Percentiles rank a stretch among this genome's conserved stretches.
Conservation (phyloP, 2,329 filamentous ascomycete species). For the Phialophora tarda region DNA sequence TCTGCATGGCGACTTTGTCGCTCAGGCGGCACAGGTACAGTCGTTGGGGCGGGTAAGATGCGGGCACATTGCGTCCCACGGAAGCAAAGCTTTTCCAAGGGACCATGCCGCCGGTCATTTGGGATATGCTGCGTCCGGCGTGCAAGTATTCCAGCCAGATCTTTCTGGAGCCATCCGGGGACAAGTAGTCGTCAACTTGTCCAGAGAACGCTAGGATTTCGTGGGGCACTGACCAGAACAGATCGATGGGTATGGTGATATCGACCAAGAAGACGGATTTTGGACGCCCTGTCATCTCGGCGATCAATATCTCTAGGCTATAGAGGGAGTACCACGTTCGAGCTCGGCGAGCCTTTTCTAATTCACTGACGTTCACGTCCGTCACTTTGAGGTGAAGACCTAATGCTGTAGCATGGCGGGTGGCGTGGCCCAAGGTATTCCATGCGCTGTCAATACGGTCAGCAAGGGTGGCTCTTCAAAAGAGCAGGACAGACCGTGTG, state of each 20-base stretch:
- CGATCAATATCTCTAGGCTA: slow-evolving; percentile 39
- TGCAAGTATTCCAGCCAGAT: slow-evolving; percentile 30
- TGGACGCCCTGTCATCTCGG: slow-evolving; percentile 40
- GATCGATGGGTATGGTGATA: background rate
- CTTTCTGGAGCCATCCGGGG: slow-evolving; percentile 8
- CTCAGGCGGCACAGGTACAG: slow-evolving; percentile 31
- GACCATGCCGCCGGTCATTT: slow-evolving; percentile 27
- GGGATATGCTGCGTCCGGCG: slow-evolving; percentile 16
- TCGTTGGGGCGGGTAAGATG: slow-evolving; percentile 27
- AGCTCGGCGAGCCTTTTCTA: slow-evolving; percentile 31
- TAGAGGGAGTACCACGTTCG: slow-evolving; percentile 41
- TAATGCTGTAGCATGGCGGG: slow-evolving; percentile 40
- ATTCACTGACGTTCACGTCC: slow-evolving; percentile 28
- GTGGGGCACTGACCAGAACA: background rate
- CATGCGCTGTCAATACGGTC: slow-evolving; percentile 37
- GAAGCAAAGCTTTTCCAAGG: slow-evolving; percentile 31
- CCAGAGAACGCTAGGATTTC: slow-evolving; percentile 17
- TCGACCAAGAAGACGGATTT: slow-evolving; percentile 30
- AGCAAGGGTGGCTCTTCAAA: slow-evolving; percentile 3
- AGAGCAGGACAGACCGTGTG: slow-evolving; percentile 35
- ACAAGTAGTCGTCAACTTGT: slow-evolving; percentile 17
- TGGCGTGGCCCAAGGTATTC: slow-evolving; percentile 40
- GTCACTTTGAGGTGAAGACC: slow-evolving; percentile 39
- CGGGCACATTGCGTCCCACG: slow-evolving; percentile 19
- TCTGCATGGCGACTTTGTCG: slow-evolving; percentile 27